Percentiles rank a stretch among this genome's conserved stretches.
These are phyloP conservation scores for Didymella pinodella DNA, from an alignment of 2,329 filamentous ascomycete species.

Conservation along the genomic window DNA sequence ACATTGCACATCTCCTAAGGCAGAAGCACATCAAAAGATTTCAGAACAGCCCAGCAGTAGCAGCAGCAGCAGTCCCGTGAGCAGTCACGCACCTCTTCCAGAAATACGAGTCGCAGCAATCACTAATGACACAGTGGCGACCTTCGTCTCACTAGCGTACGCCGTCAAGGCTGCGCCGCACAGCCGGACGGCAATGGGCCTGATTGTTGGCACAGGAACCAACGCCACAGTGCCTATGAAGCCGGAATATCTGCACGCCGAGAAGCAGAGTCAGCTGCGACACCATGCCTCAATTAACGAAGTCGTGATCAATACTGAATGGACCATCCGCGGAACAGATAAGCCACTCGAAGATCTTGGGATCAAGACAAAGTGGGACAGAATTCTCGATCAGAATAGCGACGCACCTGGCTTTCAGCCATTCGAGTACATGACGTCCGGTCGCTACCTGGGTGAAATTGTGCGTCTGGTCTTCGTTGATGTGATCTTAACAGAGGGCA, in stretches of 20 bases:
- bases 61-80: neutral
- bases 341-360: constrained; percentile 68
- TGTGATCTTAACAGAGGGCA: constrained; percentile 52
- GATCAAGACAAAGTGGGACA: constrained; percentile 76
- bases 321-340: constrained; percentile 80
- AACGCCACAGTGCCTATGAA: constrained; percentile 81
- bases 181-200: constrained; percentile 76
- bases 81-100: constrained; percentile 58
- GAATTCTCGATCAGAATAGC: constrained; percentile 69
- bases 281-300: constrained; percentile 58
- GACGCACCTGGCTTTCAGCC: constrained; percentile 80
- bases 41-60: constrained; percentile 38
- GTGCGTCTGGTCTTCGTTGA: constrained; percentile 74
- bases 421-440: constrained; percentile 84
- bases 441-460: constrained; percentile 79
- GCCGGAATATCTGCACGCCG: constrained; percentile 67
- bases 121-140: constrained; percentile 82
- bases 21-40: constrained; percentile 35
- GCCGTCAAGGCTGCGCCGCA: constrained; percentile 67
- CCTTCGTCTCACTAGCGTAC: constrained; percentile 79
- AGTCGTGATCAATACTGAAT: constrained; percentile 83
- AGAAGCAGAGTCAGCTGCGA: constrained; percentile 61
- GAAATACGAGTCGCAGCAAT: constrained; percentile 76
- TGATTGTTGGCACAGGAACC: constrained; percentile 82
- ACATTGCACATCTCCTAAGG: constrained; percentile 56